Percentiles rank a stretch among this genome's conserved stretches.
Evolutionary conservation across 306 rosid genomes (phyloP).

Genomic region (Betula pendula): DNA sequence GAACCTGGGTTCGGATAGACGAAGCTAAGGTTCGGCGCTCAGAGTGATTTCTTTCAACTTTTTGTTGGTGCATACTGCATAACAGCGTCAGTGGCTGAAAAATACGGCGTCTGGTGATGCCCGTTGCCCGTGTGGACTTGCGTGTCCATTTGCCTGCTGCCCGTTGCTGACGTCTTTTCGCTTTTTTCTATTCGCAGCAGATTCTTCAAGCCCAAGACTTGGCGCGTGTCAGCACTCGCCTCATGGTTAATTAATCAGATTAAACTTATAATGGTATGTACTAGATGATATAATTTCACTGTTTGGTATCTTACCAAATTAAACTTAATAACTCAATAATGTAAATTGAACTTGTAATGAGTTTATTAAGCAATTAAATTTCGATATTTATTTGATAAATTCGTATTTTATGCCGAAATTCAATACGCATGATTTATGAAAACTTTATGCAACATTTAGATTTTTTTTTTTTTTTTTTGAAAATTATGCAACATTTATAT

Average conservation of each 20-base stretch:
- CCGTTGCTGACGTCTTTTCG: constrained; percentile 34
- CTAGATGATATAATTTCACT: too few species aligned
- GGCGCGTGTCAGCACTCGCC: constrained; percentile 27
- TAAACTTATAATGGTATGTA: too few species aligned
- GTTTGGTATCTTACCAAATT: too few species aligned
- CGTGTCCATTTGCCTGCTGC: constrained; percentile 45
- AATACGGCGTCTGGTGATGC: constrained; percentile 46
- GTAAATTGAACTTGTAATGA: too few species aligned
- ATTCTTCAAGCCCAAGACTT: neutral
- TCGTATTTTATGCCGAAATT: too few species aligned
- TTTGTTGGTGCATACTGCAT: neutral
- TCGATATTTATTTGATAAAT: too few species aligned
- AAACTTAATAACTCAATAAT: too few species aligned
- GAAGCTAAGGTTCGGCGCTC: constrained; percentile 42
- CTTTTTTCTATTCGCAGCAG: neutral
- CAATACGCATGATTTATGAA: too few species aligned
- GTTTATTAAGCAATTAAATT: too few species aligned
- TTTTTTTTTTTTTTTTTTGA: neutral
- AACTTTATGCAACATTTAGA: too few species aligned
- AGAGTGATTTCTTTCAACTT: neutral
- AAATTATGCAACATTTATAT: too few species aligned
- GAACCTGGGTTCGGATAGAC: constrained; percentile 29
- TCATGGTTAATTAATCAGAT: neutral
- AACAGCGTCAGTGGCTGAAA: constrained; percentile 25
- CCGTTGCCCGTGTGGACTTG: constrained; percentile 64